Conservation (phyloP, 371 early-diverging fungal species). For the Mucor circinelloides region DNA sequence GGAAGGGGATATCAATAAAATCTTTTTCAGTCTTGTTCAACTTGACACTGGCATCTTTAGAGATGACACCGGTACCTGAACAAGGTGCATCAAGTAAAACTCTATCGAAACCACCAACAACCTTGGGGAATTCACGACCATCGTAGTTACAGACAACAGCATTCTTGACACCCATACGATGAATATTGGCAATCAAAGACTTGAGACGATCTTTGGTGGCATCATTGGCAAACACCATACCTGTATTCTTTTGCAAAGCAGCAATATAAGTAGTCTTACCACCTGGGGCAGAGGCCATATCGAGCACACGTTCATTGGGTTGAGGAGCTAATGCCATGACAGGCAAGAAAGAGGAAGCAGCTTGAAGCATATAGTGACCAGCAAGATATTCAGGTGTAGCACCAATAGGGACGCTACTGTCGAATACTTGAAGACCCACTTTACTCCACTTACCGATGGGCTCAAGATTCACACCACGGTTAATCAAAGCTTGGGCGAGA, state of each 20-base stretch:
- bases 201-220: slow-evolving; percentile 93
- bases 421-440: slow-evolving; percentile 91
- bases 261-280: slow-evolving; percentile 98
- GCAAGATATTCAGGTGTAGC: slow-evolving; percentile 99
- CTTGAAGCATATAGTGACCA: slow-evolving; percentile 99
- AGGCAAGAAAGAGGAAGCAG: slow-evolving; percentile 97
- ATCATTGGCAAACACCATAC: slow-evolving; percentile 98
- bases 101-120: slow-evolving; percentile 97
- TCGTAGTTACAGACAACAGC: slow-evolving; percentile 97
- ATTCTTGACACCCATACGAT: slow-evolving; percentile 95
- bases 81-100: slow-evolving; percentile 99
- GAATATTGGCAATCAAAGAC: slow-evolving; percentile 93
- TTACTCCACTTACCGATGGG: slow-evolving; percentile 95
- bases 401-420: slow-evolving; percentile 89
- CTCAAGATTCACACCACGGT: slow-evolving; percentile 98
- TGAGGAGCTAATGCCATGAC: slow-evolving; percentile 97
- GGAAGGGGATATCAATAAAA: slow-evolving; percentile 86
- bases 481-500: slow-evolving; percentile 92
- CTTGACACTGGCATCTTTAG: slow-evolving; percentile 97
- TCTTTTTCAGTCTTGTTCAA: slow-evolving; percentile 92
- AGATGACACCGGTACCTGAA: slow-evolving; percentile 99
- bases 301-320: slow-evolving; percentile 93
- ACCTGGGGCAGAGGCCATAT: slow-evolving; percentile 99
- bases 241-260: slow-evolving; percentile 98
- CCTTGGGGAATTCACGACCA: slow-evolving; percentile 93